Conservation (phyloP, 306 rosid species). For the Hippophae rhamnoides region DNA sequence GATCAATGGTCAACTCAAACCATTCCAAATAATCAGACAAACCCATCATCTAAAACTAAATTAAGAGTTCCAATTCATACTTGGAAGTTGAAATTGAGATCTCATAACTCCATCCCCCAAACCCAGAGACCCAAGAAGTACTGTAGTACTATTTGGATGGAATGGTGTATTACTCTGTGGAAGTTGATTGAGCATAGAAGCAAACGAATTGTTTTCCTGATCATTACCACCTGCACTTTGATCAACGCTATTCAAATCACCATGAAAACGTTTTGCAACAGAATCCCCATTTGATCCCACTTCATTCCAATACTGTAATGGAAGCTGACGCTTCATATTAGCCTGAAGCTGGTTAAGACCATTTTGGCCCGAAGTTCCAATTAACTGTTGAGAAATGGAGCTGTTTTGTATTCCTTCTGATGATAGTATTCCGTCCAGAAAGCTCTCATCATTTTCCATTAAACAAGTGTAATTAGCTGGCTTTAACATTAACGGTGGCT, state of each 20-base stretch:
- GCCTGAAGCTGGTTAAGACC: neutral
- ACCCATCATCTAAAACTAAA: neutral
- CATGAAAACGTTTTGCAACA: slow-evolving; percentile 39
- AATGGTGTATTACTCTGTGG: slow-evolving; percentile 38
- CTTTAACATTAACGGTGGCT: neutral
- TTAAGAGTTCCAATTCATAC: slow-evolving; percentile 56
- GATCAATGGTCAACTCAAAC: too few relatives aligned
- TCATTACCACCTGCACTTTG: slow-evolving; percentile 6
- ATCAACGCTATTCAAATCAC: slow-evolving; percentile 40
- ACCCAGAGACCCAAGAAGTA: slow-evolving; percentile 32
- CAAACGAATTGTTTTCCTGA: slow-evolving; percentile 41
- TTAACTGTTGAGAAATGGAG: slow-evolving; percentile 10
- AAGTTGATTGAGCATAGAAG: slow-evolving; percentile 56
- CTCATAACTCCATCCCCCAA: slow-evolving; percentile 31
- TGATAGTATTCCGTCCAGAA: slow-evolving; percentile 38
- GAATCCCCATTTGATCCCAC: slow-evolving; percentile 37
- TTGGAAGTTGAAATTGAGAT: slow-evolving; percentile 62
- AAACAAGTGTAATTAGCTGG: slow-evolving; percentile 21
- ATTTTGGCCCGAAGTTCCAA: neutral
- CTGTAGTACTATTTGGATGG: slow-evolving; percentile 20
- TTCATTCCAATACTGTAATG: slow-evolving; percentile 44
- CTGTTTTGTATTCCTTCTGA: slow-evolving; percentile 25
- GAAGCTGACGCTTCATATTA: slow-evolving; percentile 24
- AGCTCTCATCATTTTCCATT: slow-evolving; percentile 36
- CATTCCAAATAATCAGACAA: neutral